Percentiles rank a stretch among this genome's conserved stretches.
phyloP scores from a whole-genome alignment of 129 eudicot genomes.

The Logfia minima region DNA sequence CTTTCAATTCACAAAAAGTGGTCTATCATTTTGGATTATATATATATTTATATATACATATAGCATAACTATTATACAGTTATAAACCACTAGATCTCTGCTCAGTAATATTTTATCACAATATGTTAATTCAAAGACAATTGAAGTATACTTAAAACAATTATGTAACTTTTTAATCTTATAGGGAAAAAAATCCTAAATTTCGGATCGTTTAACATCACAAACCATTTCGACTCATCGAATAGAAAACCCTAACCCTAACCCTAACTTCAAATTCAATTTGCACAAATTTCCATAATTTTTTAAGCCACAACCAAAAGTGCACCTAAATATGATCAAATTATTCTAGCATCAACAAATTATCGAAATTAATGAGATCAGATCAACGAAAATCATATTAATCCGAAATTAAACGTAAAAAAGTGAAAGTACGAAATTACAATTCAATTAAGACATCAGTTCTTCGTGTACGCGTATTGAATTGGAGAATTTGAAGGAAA shows the following conservation, averaged over 20 bases:
- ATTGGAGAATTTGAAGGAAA: slow-evolving; percentile 34
- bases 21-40: no score
- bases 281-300: slow-evolving; percentile 14
- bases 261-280: slow-evolving; percentile 25
- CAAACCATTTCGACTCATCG: slow-evolving; percentile 1
- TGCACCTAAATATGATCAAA: slow-evolving; percentile 11
- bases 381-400: slow-evolving; percentile 19
- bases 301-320: neutral
- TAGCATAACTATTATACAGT: neutral
- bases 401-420: slow-evolving; percentile 14
- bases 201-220: slow-evolving; percentile 15
- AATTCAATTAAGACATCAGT: slow-evolving; percentile 28
- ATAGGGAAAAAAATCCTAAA: neutral
- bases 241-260: slow-evolving; percentile 50
- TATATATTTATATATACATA: no score
- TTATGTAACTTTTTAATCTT: neutral
- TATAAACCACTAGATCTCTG: slow-evolving; percentile 17
- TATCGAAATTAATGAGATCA: slow-evolving; percentile 11
- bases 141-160: neutral
- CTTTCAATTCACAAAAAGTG: no score
- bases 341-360: slow-evolving; percentile 1
- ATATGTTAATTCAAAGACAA: neutral
- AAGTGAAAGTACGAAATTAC: slow-evolving; percentile 49
- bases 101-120: neutral
- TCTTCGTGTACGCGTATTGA: slow-evolving; percentile 35